These are phyloP conservation scores for Ophiorrhiza pumila DNA, from an alignment of 257 asterid genomes.

Conservation along the genomic window DNA sequence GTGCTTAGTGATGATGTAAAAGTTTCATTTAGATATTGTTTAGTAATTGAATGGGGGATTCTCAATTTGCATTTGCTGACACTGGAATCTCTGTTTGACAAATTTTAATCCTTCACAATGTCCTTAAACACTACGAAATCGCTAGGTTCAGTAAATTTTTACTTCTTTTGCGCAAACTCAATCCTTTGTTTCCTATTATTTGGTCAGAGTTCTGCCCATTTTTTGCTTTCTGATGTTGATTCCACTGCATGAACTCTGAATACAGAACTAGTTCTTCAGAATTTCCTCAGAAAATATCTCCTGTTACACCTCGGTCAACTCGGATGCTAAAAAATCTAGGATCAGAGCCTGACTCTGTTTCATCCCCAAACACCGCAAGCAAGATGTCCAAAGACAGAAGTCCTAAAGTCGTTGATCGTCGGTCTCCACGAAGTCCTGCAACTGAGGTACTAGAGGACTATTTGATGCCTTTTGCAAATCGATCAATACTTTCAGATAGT, in stretches of 20 bases:
- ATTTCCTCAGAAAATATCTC: constrained; percentile 53
- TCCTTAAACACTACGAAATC: not conserved
- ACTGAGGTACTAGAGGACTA: constrained; percentile 44
- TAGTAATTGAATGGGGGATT: not conserved
- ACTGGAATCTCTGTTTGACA: not conserved
- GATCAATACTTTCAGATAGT: not conserved
- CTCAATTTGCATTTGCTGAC: not conserved
- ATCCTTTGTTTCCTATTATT: not conserved
- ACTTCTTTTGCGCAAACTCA: not conserved
- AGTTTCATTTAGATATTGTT: not conserved
- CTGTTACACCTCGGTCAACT: constrained; percentile 43
- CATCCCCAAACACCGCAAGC: constrained; percentile 52
- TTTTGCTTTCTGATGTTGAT: not conserved
- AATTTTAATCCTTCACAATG: not conserved
- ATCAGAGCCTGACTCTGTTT: constrained; percentile 39
- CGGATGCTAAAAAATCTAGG: constrained; percentile 47
- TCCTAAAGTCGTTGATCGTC: constrained; percentile 58
- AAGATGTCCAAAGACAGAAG: constrained; percentile 60
- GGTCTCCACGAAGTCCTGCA: constrained; percentile 65
- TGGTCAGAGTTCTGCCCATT: not conserved
- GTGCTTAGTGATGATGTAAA: not conserved
- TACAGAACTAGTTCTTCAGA: constrained; percentile 55
- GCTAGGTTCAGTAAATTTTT: not conserved
- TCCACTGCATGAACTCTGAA: not conserved
- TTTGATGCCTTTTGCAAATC: not conserved